Evolutionary conservation across 176 grass and related monocot species (phyloP), one percentile per base, ranked within the genome.

Genomic region (Luzula sylvatica): DNA sequence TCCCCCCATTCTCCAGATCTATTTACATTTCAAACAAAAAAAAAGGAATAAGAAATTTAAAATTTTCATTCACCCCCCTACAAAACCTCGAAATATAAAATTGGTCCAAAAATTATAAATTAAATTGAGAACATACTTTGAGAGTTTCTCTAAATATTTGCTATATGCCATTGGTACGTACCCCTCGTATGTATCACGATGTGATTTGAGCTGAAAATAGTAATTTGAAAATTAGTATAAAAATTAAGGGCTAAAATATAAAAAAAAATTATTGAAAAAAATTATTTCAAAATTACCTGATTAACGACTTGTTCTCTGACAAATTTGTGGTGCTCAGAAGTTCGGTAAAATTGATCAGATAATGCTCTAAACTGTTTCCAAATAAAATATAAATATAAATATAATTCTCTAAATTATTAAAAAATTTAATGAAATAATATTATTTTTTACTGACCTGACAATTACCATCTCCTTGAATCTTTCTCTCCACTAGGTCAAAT

Each of bases 401-500:
- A 15, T 46, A 14, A 4, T 46, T 46, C 11, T 44, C 3, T 46
- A 26, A 25, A 27, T 61, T 1, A 45, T 14, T 25, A 28, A 12
- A 11, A 11, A 46, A 11, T 9, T 23, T 46, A n/a, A 22, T 64
- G 59, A 32, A 49, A 8, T 27, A 25, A 25, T 30, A 45, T 14
- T 25, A 39, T 29, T 63, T 11, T 46, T 46, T 26, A 78, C 29
- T 68, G 64, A 96, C 90, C 90, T 96, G 90, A 86, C 90, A 96
- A 58, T 96, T 96, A 22, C 90, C 90, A 79, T 96, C 90, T 76
- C 90, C 90, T 74, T 77, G 53, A 22, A 96, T 84, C 74, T 96
- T 96, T 70, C 73, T 52, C 66, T 96, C 90, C 71, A 76, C 46
- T 45, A 96, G 63, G 20, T 89, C 90, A 67, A 86, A 96, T 58